phyloP scores from a whole-genome alignment of 768 basidiomycete species.

The Saitozyma sp. region DNA sequence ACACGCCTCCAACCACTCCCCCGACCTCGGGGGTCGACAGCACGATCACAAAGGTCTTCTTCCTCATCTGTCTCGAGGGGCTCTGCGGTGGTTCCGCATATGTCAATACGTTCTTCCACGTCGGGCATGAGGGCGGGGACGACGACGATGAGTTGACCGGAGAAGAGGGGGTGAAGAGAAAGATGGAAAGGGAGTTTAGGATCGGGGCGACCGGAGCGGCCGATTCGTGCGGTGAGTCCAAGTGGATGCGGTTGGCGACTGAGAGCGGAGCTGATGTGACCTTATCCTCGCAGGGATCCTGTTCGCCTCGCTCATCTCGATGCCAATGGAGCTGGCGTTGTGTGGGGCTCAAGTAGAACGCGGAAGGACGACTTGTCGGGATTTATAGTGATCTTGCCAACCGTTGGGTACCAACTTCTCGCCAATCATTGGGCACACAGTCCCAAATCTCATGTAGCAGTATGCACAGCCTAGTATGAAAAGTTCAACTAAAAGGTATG shows the following conservation, averaged over 20 bases:
- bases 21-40: slow-evolving; percentile 52
- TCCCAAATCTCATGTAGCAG: too few species aligned
- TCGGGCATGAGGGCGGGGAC: slow-evolving; percentile 51
- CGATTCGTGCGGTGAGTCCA: slow-evolving; percentile 42
- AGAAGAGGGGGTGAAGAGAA: slow-evolving; percentile 54
- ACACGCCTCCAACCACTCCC: slow-evolving; percentile 55
- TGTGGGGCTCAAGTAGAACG: slow-evolving; percentile 44
- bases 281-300: slow-evolving; percentile 37
- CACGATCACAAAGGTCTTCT: slow-evolving; percentile 67
- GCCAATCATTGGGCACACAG: too few species aligned
- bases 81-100: slow-evolving; percentile 91
- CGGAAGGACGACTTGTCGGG: slow-evolving; percentile 43
- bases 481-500: not conserved
- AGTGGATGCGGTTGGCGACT: not conserved
- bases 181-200: slow-evolving; percentile 44
- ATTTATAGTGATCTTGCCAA: slow-evolving; percentile 22
- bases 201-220: slow-evolving; percentile 47
- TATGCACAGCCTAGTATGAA: not conserved
- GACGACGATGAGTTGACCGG: slow-evolving; percentile 42
- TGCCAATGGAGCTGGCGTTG: slow-evolving; percentile 46
- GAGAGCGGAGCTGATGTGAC: not conserved
- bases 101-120: slow-evolving; percentile 41
- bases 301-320: slow-evolving; percentile 47
- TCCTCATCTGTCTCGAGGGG: slow-evolving; percentile 82
- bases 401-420: not conserved